Percentiles rank a stretch among this genome's conserved stretches.
Conservation (phyloP, 176 grass and related monocot species). For the Triticum timopheevii region DNA sequence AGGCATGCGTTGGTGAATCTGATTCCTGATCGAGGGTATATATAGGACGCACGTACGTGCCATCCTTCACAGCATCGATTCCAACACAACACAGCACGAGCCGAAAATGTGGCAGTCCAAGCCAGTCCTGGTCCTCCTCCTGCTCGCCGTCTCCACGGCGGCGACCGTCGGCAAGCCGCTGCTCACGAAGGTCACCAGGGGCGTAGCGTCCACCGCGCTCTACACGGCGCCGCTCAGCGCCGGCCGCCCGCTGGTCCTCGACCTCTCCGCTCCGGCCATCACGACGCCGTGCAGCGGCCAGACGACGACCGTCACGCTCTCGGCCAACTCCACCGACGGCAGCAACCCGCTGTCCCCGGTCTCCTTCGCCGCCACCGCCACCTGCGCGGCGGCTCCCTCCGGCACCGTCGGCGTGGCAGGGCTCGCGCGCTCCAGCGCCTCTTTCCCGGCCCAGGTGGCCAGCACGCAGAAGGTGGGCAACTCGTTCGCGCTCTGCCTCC, state of each 20-base stretch:
- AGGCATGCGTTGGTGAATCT: background rate
- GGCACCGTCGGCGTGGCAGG: conserved; percentile 50
- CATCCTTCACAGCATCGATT: background rate
- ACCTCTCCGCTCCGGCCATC: conserved; percentile 44
- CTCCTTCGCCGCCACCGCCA: conserved; percentile 27
- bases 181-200: conserved; percentile 40
- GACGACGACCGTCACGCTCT: conserved; percentile 24
- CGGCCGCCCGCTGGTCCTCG: conserved; percentile 36
- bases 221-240: conserved; percentile 27
- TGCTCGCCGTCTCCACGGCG: background rate
- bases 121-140: background rate
- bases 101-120: background rate
- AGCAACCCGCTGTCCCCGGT: conserved; percentile 39
- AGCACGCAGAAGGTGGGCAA: conserved; percentile 40
- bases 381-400: conserved; percentile 38
- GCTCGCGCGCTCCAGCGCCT: conserved; percentile 31
- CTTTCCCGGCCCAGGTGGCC: conserved; percentile 47
- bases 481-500: conserved; percentile 74
- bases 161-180: conserved; percentile 27
- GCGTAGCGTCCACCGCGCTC: conserved; percentile 8
- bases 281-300: background rate
- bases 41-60: background rate
- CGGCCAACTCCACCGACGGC: conserved; percentile 61
- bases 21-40: background rate
- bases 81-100: no score